Conservation (phyloP, 129 eudicot genomes). For the Rutidosis leptorrhynchoides region DNA sequence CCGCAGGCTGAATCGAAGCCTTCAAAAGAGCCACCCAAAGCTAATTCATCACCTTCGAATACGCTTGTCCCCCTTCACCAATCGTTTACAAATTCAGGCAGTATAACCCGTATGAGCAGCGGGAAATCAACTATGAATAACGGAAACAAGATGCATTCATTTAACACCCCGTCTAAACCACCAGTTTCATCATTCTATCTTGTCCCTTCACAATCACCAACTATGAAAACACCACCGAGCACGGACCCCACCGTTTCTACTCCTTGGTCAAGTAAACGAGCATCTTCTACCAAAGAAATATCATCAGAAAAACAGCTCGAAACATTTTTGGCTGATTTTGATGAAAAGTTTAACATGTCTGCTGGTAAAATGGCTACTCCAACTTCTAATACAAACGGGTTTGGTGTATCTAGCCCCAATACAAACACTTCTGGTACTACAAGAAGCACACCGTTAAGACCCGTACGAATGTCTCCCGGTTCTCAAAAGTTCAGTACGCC, state of each 20-base stretch:
- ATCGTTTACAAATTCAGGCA: slow-evolving; percentile 42
- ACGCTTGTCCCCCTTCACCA: slow-evolving; percentile 79
- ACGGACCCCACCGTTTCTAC: slow-evolving; percentile 45
- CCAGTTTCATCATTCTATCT: slow-evolving; percentile 66
- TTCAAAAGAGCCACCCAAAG: slow-evolving; percentile 59
- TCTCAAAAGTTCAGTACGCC: slow-evolving; percentile 90
- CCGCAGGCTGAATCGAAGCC: slow-evolving; percentile 45
- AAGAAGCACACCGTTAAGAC: slow-evolving; percentile 92
- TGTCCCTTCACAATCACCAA: slow-evolving; percentile 53
- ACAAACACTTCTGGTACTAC: slow-evolving; percentile 67
- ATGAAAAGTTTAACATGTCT: slow-evolving; percentile 71
- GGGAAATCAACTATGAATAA: slow-evolving; percentile 47
- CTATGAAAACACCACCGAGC: slow-evolving; percentile 56
- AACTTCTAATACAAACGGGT: slow-evolving; percentile 62
- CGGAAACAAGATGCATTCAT: slow-evolving; percentile 49
- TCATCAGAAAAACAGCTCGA: slow-evolving; percentile 75
- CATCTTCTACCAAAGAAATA: slow-evolving; percentile 61
- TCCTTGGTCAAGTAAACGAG: slow-evolving; percentile 87
- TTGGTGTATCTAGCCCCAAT: slow-evolving; percentile 67
- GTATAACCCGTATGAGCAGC: slow-evolving; percentile 41
- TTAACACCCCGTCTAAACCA: slow-evolving; percentile 61
- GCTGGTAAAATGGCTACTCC: slow-evolving; percentile 84
- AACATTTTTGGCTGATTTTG: slow-evolving; percentile 75
- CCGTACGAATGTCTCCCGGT: slow-evolving; percentile 96
- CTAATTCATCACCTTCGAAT: slow-evolving; percentile 51